Evolutionary conservation across 2,329 filamentous ascomycete species (phyloP), one percentile per base, ranked within the genome.

Genomic region (Diplodia corticola): DNA sequence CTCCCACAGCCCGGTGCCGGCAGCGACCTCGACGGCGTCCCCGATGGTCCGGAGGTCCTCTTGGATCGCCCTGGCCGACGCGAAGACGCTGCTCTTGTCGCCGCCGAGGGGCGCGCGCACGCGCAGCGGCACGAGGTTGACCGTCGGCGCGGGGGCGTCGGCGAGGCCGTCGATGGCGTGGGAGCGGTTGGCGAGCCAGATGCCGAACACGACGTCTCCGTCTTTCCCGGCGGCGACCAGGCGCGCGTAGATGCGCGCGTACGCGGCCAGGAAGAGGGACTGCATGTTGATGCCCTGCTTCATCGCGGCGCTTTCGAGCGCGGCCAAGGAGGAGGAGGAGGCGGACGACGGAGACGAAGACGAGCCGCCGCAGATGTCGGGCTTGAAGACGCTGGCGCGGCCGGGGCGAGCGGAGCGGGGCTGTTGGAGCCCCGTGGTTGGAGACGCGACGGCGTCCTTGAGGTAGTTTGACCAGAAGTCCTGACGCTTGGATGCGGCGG

Each of bases 101-200:
- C n/a, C n/a, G 69, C 0, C 65, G 53, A 4, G 70, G 22, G 49
- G 79, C 69, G 5, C 75, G 30, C 70, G 73, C 1, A 95, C 84
- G 12, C 83, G 82, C 0, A 97, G 77, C 0, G 93, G 92, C 1
- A 96, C 83, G 4, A 97, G 82, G 70, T 91, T 93, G 22, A 97
- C 82, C 0, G 91, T 95, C 0, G 93, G 93, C 35, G 87, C 88
- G 0, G 84, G 70, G 2, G 85, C 79, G 0, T 80, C 74, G 2
- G 85, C 79, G 1, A 87, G 74, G 3, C 83, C 79, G 3, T 83
- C 79, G 9, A 83, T 77, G 24, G 81, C 79, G 12, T 85, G 80
- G 0, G 84, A 83, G 61, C 92, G 86, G 74, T 96, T 96, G 49
- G 92, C 91, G 9, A 96, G 85, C 75, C 97, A 97, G 24, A 97